A percentile compares a stretch with the other conserved stretches of the same genome.
These are phyloP conservation scores for Penicillium sp. DNA, from an alignment of 2,329 filamentous ascomycete genomes.

Conservation along the genomic window DNA sequence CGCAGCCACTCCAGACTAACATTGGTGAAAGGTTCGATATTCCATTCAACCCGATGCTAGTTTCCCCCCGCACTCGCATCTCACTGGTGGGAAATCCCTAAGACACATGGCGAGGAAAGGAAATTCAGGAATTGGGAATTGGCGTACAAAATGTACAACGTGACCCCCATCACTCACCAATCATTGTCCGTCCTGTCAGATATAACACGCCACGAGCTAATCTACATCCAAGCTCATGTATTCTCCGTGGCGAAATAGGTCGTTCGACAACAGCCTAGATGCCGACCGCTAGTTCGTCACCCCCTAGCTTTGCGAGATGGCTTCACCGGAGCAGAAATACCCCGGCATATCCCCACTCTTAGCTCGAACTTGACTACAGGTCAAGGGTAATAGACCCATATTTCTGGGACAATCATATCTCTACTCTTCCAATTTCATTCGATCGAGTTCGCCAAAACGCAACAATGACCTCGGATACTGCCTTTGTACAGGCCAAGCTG, in stretches of 20 bases:
- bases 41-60: background rate
- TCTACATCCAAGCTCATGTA: background rate
- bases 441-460: background rate
- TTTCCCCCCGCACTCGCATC: conserved; percentile 4
- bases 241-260: conserved; percentile 20
- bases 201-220: background rate
- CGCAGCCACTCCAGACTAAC: background rate
- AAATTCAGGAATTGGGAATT: background rate
- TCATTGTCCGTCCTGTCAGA: background rate
- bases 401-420: background rate
- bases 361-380: background rate
- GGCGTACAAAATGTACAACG: background rate
- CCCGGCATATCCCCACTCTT: background rate
- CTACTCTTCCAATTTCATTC: background rate
- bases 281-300: background rate
- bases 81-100: conserved; percentile 18
- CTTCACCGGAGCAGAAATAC: conserved; percentile 11
- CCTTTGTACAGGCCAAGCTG: conserved; percentile 1
- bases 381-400: background rate
- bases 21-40: background rate
- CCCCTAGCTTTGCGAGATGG: background rate
- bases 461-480: conserved; percentile 5
- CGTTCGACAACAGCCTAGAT: background rate
- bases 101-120: background rate
- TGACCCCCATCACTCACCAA: conserved; percentile 10